These are phyloP conservation scores for Arthrobotrys iridis DNA, from an alignment of 2,329 filamentous ascomycete species.

Conservation along the genomic window DNA sequence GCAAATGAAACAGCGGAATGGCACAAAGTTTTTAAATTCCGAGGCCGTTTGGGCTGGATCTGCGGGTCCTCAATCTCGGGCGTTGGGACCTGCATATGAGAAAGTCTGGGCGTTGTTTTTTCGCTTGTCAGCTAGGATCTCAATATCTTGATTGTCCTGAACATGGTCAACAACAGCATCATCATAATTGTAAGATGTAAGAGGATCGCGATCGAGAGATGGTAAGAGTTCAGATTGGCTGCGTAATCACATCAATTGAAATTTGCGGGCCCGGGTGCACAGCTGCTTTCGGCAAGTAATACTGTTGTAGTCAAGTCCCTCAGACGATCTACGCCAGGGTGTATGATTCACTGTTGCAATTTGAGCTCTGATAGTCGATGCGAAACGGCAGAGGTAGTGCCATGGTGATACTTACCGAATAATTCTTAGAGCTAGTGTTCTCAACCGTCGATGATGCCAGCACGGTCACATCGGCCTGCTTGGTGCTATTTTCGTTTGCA, in stretches of 20 bases:
- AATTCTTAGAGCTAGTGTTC: slow-evolving; percentile 1
- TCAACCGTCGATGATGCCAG: slow-evolving; percentile 8
- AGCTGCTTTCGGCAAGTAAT: neutral
- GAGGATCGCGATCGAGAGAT: neutral
- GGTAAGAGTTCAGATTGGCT: neutral
- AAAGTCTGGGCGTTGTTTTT: slow-evolving; percentile 8
- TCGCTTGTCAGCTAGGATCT: slow-evolving; percentile 4
- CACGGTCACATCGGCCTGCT: slow-evolving; percentile 25
- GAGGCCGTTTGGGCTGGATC: slow-evolving; percentile 21
- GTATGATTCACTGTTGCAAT: slow-evolving; percentile 17
- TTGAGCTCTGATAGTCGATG: neutral
- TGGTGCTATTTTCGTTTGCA: slow-evolving; percentile 27
- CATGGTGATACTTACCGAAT: slow-evolving; percentile 2
- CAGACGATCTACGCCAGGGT: neutral
- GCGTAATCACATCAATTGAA: neutral
- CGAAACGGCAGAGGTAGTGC: slow-evolving; percentile 13
- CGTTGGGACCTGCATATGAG: slow-evolving; percentile 17
- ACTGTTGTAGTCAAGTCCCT: neutral
- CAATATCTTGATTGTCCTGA: neutral
- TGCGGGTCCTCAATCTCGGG: slow-evolving; percentile 33
- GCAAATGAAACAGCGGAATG: slow-evolving; percentile 52
- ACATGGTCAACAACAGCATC: neutral
- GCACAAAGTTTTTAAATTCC: slow-evolving; percentile 15
- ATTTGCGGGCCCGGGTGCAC: no score
- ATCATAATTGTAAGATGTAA: neutral